Evolutionary conservation across 108 stramenopile species (phyloP), one percentile per base, ranked within the genome.

Genomic region (Fragilariopsis cylindrus): DNA sequence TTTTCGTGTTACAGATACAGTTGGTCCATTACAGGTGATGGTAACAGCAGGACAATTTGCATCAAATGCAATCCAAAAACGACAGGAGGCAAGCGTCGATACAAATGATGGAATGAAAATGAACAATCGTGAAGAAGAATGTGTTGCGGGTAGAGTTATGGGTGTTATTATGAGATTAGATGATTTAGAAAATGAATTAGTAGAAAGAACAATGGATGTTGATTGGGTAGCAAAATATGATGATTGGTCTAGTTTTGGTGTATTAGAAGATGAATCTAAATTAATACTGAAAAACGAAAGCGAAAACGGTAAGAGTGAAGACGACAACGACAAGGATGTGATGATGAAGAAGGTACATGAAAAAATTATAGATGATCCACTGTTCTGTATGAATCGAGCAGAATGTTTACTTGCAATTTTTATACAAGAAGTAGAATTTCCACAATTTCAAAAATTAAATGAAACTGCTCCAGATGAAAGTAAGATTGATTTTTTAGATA

Each of bases 391-490:
- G 84, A 86, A 74, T 64, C 82, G 93, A 16, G 91, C 93, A 6
- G 93, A 95, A 80, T 95, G 91, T 76, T 69, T 95, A 53, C 69
- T 92, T 76, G 91, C 87, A 7, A 57, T 95, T 44, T 95, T 90
- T 71, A 60, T 95, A 40, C 43, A 81, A 4, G 80, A 70, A 19
- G 89, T 95, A 39, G 93, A 95, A 73, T 40, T 72, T 30, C 93
- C 93, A 5, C 74, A 76, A 45, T 66, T 95, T 75, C 63, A 81
- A 50, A 76, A 85, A 75, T 7, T 79, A 7, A 82, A 82, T 3
- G 64, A 87, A 46, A 56, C 60, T 5, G 89, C 89, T 16, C 75
- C 88, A 7, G 91, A 85, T 65, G 86, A 81, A 50, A 90, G 88
- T 62, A 68, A 71, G 19, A 76, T 92, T 62, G 93, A 95, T 72